These are phyloP conservation scores for Aspergillus nomiae DNA, from an alignment of 2,329 filamentous ascomycete genomes.

Conservation along the genomic window DNA sequence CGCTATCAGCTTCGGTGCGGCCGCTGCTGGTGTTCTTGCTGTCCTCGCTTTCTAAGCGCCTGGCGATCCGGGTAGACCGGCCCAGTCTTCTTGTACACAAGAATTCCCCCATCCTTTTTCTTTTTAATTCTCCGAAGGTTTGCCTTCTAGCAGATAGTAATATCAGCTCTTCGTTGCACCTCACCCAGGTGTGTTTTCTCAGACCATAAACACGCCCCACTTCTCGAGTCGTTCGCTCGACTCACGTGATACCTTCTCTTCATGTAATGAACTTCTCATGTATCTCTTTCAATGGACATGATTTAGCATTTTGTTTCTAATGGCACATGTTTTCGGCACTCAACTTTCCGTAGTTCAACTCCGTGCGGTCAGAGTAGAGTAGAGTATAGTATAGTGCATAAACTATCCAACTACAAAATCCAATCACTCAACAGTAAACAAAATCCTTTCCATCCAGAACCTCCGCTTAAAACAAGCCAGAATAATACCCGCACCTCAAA, in stretches of 20 bases:
- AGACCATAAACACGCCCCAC: not conserved
- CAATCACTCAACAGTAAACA: no score
- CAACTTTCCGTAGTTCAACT: not conserved
- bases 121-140: slow-evolving; percentile 4
- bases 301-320: slow-evolving; percentile 5
- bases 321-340: not conserved
- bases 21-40: slow-evolving; percentile 37
- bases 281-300: slow-evolving; percentile 5
- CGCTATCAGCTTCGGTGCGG: slow-evolving; percentile 36
- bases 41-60: slow-evolving; percentile 37
- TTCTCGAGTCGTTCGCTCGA: not conserved
- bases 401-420: no score
- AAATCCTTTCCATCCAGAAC: no score
- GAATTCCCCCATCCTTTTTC: slow-evolving; percentile 7
- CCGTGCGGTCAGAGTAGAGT: no score
- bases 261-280: slow-evolving; percentile 9
- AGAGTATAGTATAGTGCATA: no score
- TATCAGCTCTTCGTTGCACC: not conserved
- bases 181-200: not conserved
- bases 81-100: not conserved
- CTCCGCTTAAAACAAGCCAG: no score
- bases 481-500: no score
- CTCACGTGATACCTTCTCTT: slow-evolving; percentile 3
- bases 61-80: not conserved
- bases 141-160: slow-evolving; percentile 4